Evolutionary conservation across 768 basidiomycete genomes (phyloP), one percentile per base, ranked within the genome.

Genomic region (Pulveroboletus frians): DNA sequence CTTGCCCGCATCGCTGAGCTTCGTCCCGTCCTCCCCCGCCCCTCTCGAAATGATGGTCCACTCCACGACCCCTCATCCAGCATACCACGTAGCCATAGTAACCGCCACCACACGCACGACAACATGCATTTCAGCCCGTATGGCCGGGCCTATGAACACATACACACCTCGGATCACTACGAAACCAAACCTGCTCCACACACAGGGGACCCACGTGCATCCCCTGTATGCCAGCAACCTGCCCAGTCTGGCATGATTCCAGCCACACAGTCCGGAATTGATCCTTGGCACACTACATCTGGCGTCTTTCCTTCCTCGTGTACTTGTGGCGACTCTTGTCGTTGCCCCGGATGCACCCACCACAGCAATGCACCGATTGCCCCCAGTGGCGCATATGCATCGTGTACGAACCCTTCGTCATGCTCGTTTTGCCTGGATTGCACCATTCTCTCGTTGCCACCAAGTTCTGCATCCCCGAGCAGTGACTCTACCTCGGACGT

Each of bases 1-100:
- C 68, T 80, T 11, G 78, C 77, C 8, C 80, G 83, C 50, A 78
- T 83, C 40, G 76, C 81, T 8, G 80, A 83, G 55, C 69, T 84
- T 47, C 81, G 85, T 7, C 83, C 85, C 3, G 81, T 88, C 17
- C 78, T 86, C 31, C 87, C 87, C 5, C 80, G 81, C 9, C 83
- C 83, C 14, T 53, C 72, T 27, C 59, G 62, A 21, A 59, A 45
- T 21, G 63, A 64, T 27, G 73, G 76, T 4, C 71, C 72, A 39
- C 46, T 74, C 15, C 80, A 80, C 54, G 65, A 75, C 53, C 76
- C 80, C 15, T 76, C 80, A 5, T 68, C 73, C 7, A 70, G 67
- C 43, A 42, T 69, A n/a, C 65, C 72, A 43, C 73, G 76, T 46
- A 68, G 66, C 15, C 73, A 76, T 45, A 43, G 62, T 11, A 53